Conservation (phyloP, 352 stramenopile species). For the Phytophthora uliginosa region DNA sequence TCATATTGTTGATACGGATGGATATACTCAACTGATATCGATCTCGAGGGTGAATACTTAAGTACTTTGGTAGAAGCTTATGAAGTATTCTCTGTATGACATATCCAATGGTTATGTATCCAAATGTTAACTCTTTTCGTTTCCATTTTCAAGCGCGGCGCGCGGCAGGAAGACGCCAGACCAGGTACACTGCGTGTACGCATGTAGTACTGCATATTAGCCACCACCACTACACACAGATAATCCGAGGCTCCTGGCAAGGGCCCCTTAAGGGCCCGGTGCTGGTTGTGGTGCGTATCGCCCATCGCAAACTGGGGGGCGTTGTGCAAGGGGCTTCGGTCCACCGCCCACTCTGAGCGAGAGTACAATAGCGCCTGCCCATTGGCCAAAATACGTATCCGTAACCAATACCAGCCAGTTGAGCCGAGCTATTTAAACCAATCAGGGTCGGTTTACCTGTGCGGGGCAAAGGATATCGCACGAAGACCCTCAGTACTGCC, state of each 20-base stretch:
- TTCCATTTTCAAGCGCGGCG: too few relatives aligned
- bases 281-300: background rate
- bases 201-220: background rate
- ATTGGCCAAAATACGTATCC: background rate
- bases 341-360: background rate
- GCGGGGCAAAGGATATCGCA: background rate
- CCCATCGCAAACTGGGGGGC: background rate
- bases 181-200: too few relatives aligned
- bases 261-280: background rate
- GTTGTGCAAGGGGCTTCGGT: background rate
- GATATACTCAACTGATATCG: too few relatives aligned
- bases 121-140: too few relatives aligned
- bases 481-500: background rate
- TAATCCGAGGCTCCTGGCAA: background rate
- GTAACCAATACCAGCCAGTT: background rate
- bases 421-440: background rate
- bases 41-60: too few relatives aligned
- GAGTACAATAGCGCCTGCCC: background rate
- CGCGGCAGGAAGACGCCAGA: too few relatives aligned
- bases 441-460: background rate
- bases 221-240: background rate
- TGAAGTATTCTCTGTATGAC: too few relatives aligned
- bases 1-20: too few relatives aligned
- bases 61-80: too few relatives aligned
- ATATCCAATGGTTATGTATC: too few relatives aligned